phyloP scores from a whole-genome alignment of 108 stramenopile species.

The Stephanodiscus minutulus region DNA sequence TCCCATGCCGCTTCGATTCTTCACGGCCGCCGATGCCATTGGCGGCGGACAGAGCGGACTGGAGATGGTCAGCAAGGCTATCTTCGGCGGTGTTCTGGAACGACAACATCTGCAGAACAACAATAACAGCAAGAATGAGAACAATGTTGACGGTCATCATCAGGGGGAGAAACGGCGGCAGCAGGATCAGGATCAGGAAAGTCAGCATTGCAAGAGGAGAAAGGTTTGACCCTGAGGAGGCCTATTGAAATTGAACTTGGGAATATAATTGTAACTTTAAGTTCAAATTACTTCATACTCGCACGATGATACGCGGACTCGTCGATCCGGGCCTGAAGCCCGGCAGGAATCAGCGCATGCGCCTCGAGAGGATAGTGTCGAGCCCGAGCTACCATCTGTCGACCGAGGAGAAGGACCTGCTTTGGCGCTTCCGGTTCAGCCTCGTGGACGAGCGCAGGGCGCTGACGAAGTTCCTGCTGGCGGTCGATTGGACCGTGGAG shows the following conservation, averaged over 20 bases:
- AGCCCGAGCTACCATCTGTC: slow-evolving; percentile 84
- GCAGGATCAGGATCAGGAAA: background rate
- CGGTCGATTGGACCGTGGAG: slow-evolving; percentile 96
- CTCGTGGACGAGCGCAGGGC: slow-evolving; percentile 93
- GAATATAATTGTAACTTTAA: too few species aligned
- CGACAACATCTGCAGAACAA: background rate
- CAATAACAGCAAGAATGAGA: background rate
- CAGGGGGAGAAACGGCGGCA: background rate
- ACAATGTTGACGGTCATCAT: background rate
- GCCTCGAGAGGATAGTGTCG: slow-evolving; percentile 83
- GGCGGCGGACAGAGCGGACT: slow-evolving; percentile 11
- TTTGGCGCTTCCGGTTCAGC: slow-evolving; percentile 96
- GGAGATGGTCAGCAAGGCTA: slow-evolving; percentile 25
- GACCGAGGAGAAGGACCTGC: slow-evolving; percentile 91
- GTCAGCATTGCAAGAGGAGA: background rate
- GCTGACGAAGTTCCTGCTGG: slow-evolving; percentile 92
- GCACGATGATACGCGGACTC: slow-evolving; percentile 87
- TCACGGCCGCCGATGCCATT: slow-evolving; percentile 20
- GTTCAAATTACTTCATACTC: slow-evolving; percentile 94
- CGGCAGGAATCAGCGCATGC: slow-evolving; percentile 76
- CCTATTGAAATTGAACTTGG: too few species aligned
- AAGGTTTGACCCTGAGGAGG: too few species aligned
- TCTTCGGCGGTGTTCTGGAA: slow-evolving; percentile 21
- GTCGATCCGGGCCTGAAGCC: slow-evolving; percentile 97
- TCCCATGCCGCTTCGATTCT: slow-evolving; percentile 42